A percentile compares a stretch with the other conserved stretches of the same genome.
phyloP scores from a whole-genome alignment of 345 rosid species.

The Melaleuca quinquenervia region DNA sequence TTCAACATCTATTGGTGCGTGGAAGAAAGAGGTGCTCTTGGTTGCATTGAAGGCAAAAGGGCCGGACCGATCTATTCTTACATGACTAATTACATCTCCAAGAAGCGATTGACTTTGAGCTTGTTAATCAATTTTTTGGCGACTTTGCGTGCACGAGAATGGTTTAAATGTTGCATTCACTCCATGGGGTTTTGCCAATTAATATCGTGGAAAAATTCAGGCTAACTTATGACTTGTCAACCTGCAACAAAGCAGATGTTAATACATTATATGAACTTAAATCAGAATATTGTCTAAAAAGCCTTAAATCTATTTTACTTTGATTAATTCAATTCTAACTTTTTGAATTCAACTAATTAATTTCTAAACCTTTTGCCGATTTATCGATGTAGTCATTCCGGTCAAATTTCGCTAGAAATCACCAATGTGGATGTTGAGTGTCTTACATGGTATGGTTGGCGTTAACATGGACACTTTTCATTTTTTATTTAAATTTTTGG shows the following conservation, averaged over 20 bases:
- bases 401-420: fast-evolving
- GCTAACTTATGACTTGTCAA: background rate
- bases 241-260: background rate
- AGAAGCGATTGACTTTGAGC: background rate
- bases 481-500: too few relatives aligned
- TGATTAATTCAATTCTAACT: fast-evolving
- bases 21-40: too few relatives aligned
- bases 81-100: background rate
- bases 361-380: background rate
- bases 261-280: background rate
- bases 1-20: background rate
- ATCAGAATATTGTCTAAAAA: background rate
- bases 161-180: background rate
- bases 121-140: background rate
- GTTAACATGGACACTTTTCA: too few relatives aligned
- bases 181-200: background rate
- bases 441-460: background rate
- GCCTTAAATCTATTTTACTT: background rate
- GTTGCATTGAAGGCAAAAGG: too few relatives aligned
- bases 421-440: fast-evolving
- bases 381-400: fast-evolving
- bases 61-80: too few relatives aligned
- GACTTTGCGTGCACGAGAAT: background rate
- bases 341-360: fast-evolving
- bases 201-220: background rate